phyloP scores from a whole-genome alignment of 768 basidiomycete genomes.

The Trichaptum fuscoviolaceum region DNA sequence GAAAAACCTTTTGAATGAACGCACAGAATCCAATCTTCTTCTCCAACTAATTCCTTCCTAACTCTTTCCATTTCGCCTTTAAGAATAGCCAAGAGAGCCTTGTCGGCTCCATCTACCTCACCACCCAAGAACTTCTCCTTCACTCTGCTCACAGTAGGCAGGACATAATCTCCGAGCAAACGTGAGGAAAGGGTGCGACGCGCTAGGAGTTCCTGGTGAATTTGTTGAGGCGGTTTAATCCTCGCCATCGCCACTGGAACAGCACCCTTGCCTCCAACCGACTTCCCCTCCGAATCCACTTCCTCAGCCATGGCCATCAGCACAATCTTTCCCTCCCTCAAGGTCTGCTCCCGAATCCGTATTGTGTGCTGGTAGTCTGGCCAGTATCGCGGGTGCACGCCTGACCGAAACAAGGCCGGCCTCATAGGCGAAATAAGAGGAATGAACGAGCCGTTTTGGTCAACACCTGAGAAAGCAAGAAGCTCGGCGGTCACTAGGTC shows the following conservation, averaged over 20 bases:
- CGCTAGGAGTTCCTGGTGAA: neutral
- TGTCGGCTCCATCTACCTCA: neutral
- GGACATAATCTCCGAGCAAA: neutral
- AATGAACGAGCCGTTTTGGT: neutral
- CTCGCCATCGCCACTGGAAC: neutral
- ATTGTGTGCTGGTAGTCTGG: neutral
- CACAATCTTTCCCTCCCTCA: neutral
- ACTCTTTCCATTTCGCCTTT: neutral
- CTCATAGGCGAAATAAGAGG: neutral
- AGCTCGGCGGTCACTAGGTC: neutral
- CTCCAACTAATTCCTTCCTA: neutral
- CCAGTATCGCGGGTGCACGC: neutral
- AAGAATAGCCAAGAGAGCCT: neutral
- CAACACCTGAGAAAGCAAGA: neutral
- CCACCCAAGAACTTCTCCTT: neutral
- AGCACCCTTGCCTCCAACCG: neutral
- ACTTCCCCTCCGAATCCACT: neutral
- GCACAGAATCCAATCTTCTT: neutral
- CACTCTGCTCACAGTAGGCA: neutral
- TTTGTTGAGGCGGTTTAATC: neutral
- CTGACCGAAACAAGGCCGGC: neutral
- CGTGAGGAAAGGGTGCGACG: neutral
- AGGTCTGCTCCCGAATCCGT: neutral
- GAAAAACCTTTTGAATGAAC: neutral
- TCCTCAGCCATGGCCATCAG: neutral